phyloP scores from a whole-genome alignment of 345 rosid genomes.

The Eucalyptus regnans region DNA sequence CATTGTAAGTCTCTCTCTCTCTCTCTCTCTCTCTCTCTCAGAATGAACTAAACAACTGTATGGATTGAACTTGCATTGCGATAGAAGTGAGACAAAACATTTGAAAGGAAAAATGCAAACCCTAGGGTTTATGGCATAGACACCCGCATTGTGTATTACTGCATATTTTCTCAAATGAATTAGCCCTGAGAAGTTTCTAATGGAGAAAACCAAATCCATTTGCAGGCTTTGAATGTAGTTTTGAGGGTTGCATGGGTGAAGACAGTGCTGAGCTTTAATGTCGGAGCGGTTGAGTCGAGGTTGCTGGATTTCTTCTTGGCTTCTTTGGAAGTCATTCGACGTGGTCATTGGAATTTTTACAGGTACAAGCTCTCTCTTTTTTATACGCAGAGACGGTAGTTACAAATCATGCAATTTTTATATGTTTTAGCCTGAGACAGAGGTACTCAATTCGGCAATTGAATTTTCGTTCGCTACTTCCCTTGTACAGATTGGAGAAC shows the following conservation, averaged over 20 bases:
- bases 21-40: background rate
- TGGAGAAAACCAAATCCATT: background rate
- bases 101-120: background rate
- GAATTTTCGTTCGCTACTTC: background rate
- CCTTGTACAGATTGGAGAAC: background rate
- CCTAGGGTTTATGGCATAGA: background rate
- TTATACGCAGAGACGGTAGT: no score
- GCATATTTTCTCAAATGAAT: background rate
- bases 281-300: constrained; percentile 42
- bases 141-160: background rate
- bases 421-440: background rate
- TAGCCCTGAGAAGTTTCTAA: background rate
- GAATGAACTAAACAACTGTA: background rate
- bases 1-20: constrained; percentile 38
- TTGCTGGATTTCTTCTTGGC: constrained; percentile 79
- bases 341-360: constrained; percentile 98
- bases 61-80: background rate
- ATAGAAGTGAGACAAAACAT: background rate
- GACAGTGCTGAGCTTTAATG: constrained; percentile 48
- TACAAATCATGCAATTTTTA: background rate
- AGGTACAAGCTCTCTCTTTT: constrained; percentile 27
- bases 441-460: background rate
- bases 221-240: constrained; percentile 64
- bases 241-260: constrained; percentile 88
- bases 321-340: constrained; percentile 76